Base-by-base conservation (phyloP, 2,329 filamentous ascomycete species). In the Lasiodiplodia sp. region DNA sequence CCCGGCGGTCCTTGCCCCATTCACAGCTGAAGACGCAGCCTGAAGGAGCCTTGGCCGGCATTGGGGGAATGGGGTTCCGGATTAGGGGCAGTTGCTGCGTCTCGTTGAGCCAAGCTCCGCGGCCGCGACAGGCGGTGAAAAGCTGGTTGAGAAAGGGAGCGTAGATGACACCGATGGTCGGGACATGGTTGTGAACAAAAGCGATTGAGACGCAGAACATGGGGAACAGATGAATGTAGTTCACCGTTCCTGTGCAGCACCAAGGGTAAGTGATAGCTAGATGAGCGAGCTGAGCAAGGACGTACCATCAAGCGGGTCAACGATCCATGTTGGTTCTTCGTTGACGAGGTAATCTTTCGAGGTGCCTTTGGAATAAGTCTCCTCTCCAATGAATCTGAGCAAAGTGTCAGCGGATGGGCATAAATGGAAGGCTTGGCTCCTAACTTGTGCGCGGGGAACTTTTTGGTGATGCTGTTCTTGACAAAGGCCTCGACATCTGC, bases 151-250 rank as follows among this genome's bases (percentile, higher is more conserved):
- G 82, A 71, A 93, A 88, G 0, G 91, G 92, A 0, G 91, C 91
- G 73, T 91, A 88, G 74, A 94, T 90, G 56, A 93, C 86, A 23
- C 92, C 92, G 63, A 94, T 87, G 2, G 90, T 78, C 2, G 92
- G 90, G 34, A 82, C 78, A 7, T 86, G 83, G 21, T 85, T 79
- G 67, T 92, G 75, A 28, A 90, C 83, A 74, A 94, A 89, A 60
- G 85, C 91, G 74, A 94, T 93, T 44, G 90, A 92, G 53, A 94
- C 89, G 78, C 92, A 94, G 80, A 92, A 93, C 89, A 93, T 92
- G 69, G 91, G 91, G 75, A 92, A 93, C 6, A 92, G 85, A 77
- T 94, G 92, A 37, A 91, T 92, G 80, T 91, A 94, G 82, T 94
- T 94, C 69, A 94, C 91, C 3, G 92, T 94, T 53, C 86, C 84